Evolutionary conservation across 805 yeast species (phyloP).

Genomic region (Maudiozyma pseudohumilis): DNA sequence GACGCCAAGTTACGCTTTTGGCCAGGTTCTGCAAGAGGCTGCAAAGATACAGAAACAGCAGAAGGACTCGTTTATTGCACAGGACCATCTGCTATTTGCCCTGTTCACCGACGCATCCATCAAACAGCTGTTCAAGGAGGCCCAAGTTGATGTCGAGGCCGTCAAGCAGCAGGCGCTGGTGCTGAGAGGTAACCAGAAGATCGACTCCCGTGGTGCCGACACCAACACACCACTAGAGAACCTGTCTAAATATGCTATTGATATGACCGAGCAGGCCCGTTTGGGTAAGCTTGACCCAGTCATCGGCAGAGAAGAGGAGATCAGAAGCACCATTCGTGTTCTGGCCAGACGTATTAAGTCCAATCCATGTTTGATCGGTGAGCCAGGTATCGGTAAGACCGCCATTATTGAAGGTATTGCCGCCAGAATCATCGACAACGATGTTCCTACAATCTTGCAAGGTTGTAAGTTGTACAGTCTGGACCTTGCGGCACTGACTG

Average conservation of each 20-base stretch:
- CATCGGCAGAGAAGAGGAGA: constrained; percentile 97
- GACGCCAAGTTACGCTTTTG: constrained; percentile 64
- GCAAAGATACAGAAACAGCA: constrained; percentile 73
- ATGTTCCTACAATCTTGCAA: constrained; percentile 82
- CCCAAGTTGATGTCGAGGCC: constrained; percentile 55
- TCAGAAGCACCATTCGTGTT: constrained; percentile 87
- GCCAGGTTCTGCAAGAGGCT: constrained; percentile 65
- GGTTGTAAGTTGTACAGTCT: constrained; percentile 75
- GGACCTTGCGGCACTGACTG: constrained; percentile 92
- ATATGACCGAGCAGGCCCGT: constrained; percentile 86
- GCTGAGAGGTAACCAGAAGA: constrained; percentile 82
- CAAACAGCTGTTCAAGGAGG: constrained; percentile 62
- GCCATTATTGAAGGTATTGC: constrained; percentile 98
- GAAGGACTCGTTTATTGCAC: constrained; percentile 86
- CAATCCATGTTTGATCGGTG: constrained; percentile 94
- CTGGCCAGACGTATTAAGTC: constrained; percentile 96
- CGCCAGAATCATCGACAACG: constrained; percentile 90
- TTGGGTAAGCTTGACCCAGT: constrained; percentile 96
- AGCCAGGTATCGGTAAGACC: constrained; percentile 99
- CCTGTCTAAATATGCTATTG: constrained; percentile 80
- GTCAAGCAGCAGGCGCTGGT: constrained; percentile 68
- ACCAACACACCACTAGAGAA: constrained; percentile 79
- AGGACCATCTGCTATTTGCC: constrained; percentile 85
- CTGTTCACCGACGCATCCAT: constrained; percentile 69
- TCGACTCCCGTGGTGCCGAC: constrained; percentile 90